Evolutionary conservation across 106 monocot genomes (phyloP), one percentile per base, ranked within the genome.

Genomic region (Agapanthus africanus): DNA sequence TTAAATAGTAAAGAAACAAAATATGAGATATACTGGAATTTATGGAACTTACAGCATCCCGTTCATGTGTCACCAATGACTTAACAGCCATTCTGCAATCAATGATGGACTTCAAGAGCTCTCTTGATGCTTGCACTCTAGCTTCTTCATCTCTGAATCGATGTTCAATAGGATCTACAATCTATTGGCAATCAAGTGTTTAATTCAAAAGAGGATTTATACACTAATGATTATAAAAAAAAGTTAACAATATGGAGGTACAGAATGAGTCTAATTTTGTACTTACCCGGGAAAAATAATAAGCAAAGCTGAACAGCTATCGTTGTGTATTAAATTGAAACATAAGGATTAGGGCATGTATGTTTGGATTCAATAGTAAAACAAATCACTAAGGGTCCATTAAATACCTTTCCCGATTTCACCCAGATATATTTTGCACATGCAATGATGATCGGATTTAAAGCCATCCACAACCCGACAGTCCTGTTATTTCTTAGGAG

Each of bases 81-180:
- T 78, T 51, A 11, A 74, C 90, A 49, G 81, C 84, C 73, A 74
- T 82, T 42, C 84, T 82, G 69, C 83, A 35, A 37, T 83, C 81
- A 57, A 70, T 80, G 60, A 90, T 90, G 65, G 80, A 84, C 9
- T 81, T 85, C 63, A 83, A 72, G 26, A 85, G 82, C 40, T 85
- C 84, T 42, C 82, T 81, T 15, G 74, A 77, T 37, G 84, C 84
- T 66, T 80, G 74, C 59, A 76, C 88, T 73, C 91, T 88, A 42
- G 79, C 80, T 78, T 88, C 91, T 73, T 87, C 88, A 70, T 97
- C 84, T 73, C 78, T 82, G 65, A 50, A 86, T 64, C 88, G 76
- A 21, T 54, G 77, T 78, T 91, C 95, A 46, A 95, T 75, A 39
- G 88, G 91, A 78, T 91, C 86, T 39, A 95, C 88, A 28, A 91